These are phyloP conservation scores for Vaccinium macrocarpon DNA, from an alignment of 148 eudicot species.

Conservation along the genomic window DNA sequence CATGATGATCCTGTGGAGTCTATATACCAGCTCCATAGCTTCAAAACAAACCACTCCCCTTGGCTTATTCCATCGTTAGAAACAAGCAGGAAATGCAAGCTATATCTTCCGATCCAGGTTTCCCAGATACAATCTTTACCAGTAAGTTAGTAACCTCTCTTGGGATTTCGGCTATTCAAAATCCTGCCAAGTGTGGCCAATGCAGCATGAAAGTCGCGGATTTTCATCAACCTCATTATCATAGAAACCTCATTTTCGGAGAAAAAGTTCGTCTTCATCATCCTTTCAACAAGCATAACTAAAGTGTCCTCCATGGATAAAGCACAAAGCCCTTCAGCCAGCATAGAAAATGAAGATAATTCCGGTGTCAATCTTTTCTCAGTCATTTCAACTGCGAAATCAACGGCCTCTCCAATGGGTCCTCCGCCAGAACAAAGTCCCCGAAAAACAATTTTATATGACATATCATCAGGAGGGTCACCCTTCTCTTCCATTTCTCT, in stretches of 20 bases:
- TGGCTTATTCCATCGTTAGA: neutral
- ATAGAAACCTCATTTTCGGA: conserved; percentile 63
- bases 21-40: neutral
- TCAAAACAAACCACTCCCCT: neutral
- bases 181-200: conserved; percentile 64
- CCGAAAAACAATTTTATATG: conserved; percentile 65
- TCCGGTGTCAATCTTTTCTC: conserved; percentile 73
- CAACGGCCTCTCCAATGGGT: conserved; percentile 86
- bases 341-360: conserved; percentile 59
- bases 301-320: conserved; percentile 78
- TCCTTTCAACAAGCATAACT: conserved; percentile 55
- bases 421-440: conserved; percentile 95
- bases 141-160: conserved; percentile 41
- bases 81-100: neutral
- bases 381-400: conserved; percentile 67
- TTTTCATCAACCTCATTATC: conserved; percentile 78
- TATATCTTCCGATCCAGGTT: neutral
- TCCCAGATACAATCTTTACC: conserved; percentile 22
- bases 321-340: conserved; percentile 88
- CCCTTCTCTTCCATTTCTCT: conserved; percentile 82
- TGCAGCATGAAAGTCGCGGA: conserved; percentile 82
- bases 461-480: conserved; percentile 71
- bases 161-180: conserved; percentile 48
- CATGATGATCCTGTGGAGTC: neutral
- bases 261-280: conserved; percentile 60